Percentiles rank a stretch among this genome's conserved stretches.
phyloP scores from a whole-genome alignment of 2,329 filamentous ascomycete genomes.

The Exophiala phaeomuriformis region DNA sequence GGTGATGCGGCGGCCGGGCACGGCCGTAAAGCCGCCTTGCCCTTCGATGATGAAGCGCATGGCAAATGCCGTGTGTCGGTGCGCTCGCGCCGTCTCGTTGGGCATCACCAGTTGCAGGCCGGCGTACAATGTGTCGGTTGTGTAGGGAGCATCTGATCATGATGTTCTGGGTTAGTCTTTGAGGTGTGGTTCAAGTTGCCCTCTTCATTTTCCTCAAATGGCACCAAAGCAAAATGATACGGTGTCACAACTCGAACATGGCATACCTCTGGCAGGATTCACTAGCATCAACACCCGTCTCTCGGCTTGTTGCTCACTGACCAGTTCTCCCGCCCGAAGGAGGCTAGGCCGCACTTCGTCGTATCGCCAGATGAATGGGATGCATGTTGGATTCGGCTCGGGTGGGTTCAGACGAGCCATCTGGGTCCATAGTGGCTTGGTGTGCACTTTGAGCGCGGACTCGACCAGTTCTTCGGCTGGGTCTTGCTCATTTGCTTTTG shows the following conservation, averaged over 20 bases:
- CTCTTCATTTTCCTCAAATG: no score
- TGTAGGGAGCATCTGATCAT: no score
- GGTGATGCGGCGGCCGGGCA: conserved; percentile 48
- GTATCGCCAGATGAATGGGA: conserved; percentile 32
- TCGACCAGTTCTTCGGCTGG: conserved; percentile 13
- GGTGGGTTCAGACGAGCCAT: conserved; percentile 38
- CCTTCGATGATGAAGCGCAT: conserved; percentile 54
- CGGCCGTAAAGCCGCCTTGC: conserved; percentile 50
- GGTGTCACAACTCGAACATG: no score
- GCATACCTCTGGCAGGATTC: conserved; percentile 35
- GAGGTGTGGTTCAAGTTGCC: no score
- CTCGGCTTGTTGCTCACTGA: conserved; percentile 36
- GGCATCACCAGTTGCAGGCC: conserved; percentile 53
- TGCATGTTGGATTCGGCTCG: conserved; percentile 20
- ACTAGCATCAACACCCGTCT: conserved; percentile 38
- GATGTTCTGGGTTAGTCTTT: no score
- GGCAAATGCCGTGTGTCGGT: conserved; percentile 51
- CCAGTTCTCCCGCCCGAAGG: conserved; percentile 33
- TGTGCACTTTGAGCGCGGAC: conserved; percentile 19
- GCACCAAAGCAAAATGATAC: no score
- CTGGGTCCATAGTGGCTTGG: conserved; percentile 44
- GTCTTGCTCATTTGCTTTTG: conserved; percentile 9
- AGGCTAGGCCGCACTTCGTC: conserved; percentile 33
- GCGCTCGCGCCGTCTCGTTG: conserved; percentile 49
- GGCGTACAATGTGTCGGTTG: conserved; percentile 51